These are phyloP conservation scores for Pisolithus albus DNA, from an alignment of 768 basidiomycete genomes.

Conservation along the genomic window DNA sequence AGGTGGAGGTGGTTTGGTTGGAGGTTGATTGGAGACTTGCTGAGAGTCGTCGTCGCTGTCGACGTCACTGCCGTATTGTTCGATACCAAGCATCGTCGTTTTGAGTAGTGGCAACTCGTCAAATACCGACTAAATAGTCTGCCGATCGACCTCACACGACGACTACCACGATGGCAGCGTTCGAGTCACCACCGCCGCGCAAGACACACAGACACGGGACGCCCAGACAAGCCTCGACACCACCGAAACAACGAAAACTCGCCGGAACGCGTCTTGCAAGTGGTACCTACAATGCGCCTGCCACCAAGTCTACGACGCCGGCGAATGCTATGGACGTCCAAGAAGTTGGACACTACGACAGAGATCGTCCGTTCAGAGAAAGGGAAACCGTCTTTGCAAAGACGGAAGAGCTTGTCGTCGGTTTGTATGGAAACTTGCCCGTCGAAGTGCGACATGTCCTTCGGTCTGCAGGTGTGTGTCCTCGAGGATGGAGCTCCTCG, in stretches of 20 bases:
- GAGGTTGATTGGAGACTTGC: slow-evolving; percentile 1
- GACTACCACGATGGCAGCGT: slow-evolving; percentile 34
- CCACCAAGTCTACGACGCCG: slow-evolving; percentile 8
- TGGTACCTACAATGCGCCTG: neutral
- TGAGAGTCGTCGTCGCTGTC: slow-evolving; percentile 46
- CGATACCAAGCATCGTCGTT: slow-evolving; percentile 63
- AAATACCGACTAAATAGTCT: neutral
- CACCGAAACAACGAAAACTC: slow-evolving; percentile 23
- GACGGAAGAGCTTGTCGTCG: slow-evolving; percentile 61
- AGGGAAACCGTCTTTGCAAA: slow-evolving; percentile 53
- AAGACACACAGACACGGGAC: slow-evolving; percentile 35
- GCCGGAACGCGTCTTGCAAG: slow-evolving; percentile 17
- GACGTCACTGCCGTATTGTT: slow-evolving; percentile 69
- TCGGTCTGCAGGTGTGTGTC: slow-evolving; percentile 49
- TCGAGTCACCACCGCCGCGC: slow-evolving; percentile 55
- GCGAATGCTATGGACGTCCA: slow-evolving; percentile 33
- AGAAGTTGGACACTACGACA: slow-evolving; percentile 23
- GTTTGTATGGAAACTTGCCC: slow-evolving; percentile 65
- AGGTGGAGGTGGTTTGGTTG: neutral
- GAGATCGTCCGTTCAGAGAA: slow-evolving; percentile 30
- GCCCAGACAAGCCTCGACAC: slow-evolving; percentile 19
- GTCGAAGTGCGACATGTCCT: slow-evolving; percentile 69
- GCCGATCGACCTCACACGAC: neutral
- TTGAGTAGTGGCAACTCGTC: neutral
- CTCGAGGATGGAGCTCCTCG: neutral